These are phyloP conservation scores for Ligustrum vulgare DNA, from an alignment of 257 asterid species.

Conservation along the genomic window DNA sequence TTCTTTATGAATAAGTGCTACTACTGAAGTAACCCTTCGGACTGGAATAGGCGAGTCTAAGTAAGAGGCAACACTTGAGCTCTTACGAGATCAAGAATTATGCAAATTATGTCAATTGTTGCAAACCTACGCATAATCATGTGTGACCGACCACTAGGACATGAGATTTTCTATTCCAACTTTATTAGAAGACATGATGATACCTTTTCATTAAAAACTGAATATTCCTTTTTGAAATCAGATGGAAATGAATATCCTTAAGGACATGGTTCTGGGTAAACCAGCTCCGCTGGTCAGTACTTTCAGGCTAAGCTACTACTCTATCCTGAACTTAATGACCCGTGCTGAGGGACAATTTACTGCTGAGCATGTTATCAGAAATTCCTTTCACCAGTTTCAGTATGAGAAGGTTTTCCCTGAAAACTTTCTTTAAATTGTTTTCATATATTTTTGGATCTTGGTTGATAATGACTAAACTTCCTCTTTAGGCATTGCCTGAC, in stretches of 20 bases:
- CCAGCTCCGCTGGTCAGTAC: slow-evolving; percentile 99
- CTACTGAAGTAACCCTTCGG: slow-evolving; percentile 1
- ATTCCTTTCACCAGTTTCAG: slow-evolving; percentile 97
- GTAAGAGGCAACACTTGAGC: not conserved
- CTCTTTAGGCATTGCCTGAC: slow-evolving; percentile 81
- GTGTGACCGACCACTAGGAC: slow-evolving; percentile 8
- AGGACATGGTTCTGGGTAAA: slow-evolving; percentile 98
- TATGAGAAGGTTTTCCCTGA: slow-evolving; percentile 75
- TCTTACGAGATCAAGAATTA: slow-evolving; percentile 14
- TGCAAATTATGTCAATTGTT: not conserved
- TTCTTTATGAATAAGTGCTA: not conserved
- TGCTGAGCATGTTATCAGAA: slow-evolving; percentile 93
- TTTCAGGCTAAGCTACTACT: slow-evolving; percentile 92
- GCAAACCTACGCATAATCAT: not conserved
- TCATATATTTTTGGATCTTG: slow-evolving; percentile 8
- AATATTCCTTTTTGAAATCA: slow-evolving; percentile 30
- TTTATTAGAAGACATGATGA: slow-evolving; percentile 1
- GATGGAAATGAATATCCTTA: slow-evolving; percentile 96
- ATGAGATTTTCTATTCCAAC: slow-evolving; percentile 18
- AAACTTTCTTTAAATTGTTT: slow-evolving; percentile 15
- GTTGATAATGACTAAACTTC: slow-evolving; percentile 29
- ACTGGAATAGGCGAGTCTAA: not conserved
- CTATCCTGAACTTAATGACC: slow-evolving; percentile 92
- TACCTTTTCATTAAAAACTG: slow-evolving; percentile 4
- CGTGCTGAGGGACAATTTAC: slow-evolving; percentile 98